A percentile compares a stretch with the other conserved stretches of the same genome.
phyloP scores from a whole-genome alignment of 1,139 yeast genomes.

The Blastobotrys malaysiensis region DNA sequence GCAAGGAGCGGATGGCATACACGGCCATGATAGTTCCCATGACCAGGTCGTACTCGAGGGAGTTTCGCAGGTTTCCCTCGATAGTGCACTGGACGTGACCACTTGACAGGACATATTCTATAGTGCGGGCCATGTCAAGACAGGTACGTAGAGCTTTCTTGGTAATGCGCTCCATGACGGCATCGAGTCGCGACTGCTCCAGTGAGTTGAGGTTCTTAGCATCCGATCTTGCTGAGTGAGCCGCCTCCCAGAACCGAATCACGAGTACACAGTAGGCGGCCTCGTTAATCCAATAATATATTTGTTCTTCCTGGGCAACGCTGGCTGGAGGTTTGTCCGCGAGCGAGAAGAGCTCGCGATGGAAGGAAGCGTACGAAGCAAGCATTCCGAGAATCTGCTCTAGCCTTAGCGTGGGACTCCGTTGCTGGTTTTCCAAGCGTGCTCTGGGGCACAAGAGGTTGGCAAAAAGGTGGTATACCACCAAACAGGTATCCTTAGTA shows the following conservation, averaged over 20 bases:
- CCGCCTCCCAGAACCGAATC: neutral
- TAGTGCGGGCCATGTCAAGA: neutral
- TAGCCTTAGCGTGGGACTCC: neutral
- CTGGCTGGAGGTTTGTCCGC: neutral
- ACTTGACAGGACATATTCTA: neutral
- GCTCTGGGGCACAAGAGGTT: slow-evolving; percentile 4
- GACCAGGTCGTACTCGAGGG: slow-evolving; percentile 5
- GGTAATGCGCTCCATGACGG: neutral
- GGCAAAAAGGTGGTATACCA: slow-evolving; percentile 1
- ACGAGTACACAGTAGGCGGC: neutral
- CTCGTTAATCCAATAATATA: neutral
- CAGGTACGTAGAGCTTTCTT: neutral
- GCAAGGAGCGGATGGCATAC: slow-evolving; percentile 1
- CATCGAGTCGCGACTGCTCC: neutral
- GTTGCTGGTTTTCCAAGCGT: slow-evolving; percentile 1
- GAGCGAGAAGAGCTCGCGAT: neutral
- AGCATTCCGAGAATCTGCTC: slow-evolving; percentile 2
- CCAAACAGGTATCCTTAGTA: slow-evolving; percentile 1
- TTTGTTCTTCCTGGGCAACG: neutral
- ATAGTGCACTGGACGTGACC: neutral
- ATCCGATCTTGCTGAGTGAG: neutral
- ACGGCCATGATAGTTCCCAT: neutral
- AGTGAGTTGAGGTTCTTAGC: neutral
- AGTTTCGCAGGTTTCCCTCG: slow-evolving; percentile 1
- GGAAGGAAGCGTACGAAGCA: neutral